A percentile compares a stretch with the other conserved stretches of the same genome.
Evolutionary conservation across 1,139 yeast genomes (phyloP).

Genomic region (Meyerozyma guilliermondii): DNA sequence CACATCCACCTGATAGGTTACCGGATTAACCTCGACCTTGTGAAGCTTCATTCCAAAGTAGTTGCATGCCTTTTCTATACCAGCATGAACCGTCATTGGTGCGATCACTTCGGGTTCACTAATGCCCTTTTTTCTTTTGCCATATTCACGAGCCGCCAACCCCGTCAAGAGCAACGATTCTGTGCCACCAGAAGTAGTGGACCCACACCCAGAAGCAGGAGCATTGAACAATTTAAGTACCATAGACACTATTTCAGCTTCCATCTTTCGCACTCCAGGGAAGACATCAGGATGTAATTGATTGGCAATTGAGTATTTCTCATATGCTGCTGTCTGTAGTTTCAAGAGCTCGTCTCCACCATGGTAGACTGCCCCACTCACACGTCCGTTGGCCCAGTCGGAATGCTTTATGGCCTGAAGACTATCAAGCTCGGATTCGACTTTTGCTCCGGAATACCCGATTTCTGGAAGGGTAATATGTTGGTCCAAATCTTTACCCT

Average conservation of each 20-base stretch:
- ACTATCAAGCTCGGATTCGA: conserved; percentile 45
- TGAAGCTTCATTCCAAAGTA: conserved; percentile 85
- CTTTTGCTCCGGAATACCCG: conserved; percentile 47
- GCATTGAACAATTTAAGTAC: conserved; percentile 69
- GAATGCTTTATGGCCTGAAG: conserved; percentile 54
- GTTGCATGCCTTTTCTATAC: conserved; percentile 87
- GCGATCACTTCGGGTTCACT: conserved; percentile 82
- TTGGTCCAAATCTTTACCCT: conserved; percentile 40
- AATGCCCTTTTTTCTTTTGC: conserved; percentile 51
- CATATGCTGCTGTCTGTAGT: conserved; percentile 73
- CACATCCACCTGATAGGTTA: conserved; percentile 64
- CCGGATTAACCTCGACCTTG: conserved; percentile 72
- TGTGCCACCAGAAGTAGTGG: conserved; percentile 96
- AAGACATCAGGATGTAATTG: conserved; percentile 96
- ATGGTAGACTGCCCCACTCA: conserved; percentile 95
- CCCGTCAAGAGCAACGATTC: conserved; percentile 86
- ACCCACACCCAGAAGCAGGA: conserved; percentile 72
- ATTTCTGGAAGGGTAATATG: conserved; percentile 49
- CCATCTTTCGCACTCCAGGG: conserved; percentile 96
- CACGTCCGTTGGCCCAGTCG: conserved; percentile 78
- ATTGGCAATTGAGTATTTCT: conserved; percentile 77
- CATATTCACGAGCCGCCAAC: conserved; percentile 75
- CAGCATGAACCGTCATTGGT: conserved; percentile 90
- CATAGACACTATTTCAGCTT: conserved; percentile 91
- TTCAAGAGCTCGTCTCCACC: conserved; percentile 75